Conservation (phyloP, 2,329 filamentous ascomycete species). For the Paraconiothyrium brasiliense region DNA sequence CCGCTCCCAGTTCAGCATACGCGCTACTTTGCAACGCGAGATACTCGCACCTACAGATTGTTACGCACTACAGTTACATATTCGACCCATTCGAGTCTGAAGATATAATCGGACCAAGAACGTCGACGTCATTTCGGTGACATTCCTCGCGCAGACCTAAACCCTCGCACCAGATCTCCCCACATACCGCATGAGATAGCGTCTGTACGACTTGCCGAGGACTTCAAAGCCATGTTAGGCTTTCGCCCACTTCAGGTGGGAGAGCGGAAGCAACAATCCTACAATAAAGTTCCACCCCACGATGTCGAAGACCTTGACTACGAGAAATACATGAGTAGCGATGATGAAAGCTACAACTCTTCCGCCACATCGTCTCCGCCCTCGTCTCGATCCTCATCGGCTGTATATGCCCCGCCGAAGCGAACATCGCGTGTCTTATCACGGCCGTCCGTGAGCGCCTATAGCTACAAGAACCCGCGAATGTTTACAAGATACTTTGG, state of each 20-base stretch:
- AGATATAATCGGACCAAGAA: not conserved
- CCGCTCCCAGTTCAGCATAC: not conserved
- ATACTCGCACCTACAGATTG: slow-evolving; percentile 1
- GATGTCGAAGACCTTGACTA: slow-evolving; percentile 45
- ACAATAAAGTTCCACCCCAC: slow-evolving; percentile 40
- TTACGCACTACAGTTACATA: slow-evolving; percentile 3
- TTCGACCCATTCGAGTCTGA: not conserved
- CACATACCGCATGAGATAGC: slow-evolving; percentile 20
- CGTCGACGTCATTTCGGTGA: slow-evolving; percentile 9
- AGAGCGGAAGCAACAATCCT: slow-evolving; percentile 48
- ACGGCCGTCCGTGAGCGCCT: slow-evolving; percentile 44
- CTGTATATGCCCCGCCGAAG: slow-evolving; percentile 34
- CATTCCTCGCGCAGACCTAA: slow-evolving; percentile 12
- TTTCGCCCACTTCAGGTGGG: slow-evolving; percentile 49
- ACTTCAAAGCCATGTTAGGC: slow-evolving; percentile 39
- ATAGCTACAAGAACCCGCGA: slow-evolving; percentile 72
- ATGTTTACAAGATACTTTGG: slow-evolving; percentile 82
- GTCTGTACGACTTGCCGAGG: not conserved
- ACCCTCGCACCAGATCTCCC: slow-evolving; percentile 1
- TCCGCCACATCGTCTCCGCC: slow-evolving; percentile 56
- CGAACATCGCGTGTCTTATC: slow-evolving; percentile 29
- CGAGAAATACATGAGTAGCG: slow-evolving; percentile 53
- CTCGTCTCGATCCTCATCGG: slow-evolving; percentile 63
- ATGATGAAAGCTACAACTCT: slow-evolving; percentile 46
- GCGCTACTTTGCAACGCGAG: not conserved